A percentile compares a stretch with the other conserved stretches of the same genome.
Conservation (phyloP, 1,284 basidiomycete genomes). For the Retiboletus fuscus region DNA sequence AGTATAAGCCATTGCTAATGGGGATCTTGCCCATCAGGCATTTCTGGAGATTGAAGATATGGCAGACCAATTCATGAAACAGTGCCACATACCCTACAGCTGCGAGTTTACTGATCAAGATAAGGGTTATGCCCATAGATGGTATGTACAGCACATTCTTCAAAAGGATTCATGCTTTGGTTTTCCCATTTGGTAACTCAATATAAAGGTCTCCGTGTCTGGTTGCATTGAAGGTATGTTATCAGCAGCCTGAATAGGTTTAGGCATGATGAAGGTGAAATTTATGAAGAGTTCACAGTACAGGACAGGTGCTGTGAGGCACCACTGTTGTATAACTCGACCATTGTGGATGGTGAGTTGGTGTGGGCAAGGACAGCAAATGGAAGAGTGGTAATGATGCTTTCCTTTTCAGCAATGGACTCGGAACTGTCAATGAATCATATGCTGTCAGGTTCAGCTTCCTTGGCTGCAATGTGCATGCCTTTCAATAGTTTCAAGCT, state of each 20-base stretch:
- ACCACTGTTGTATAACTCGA: slow-evolving; percentile 12
- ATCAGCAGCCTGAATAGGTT: slow-evolving; percentile 4
- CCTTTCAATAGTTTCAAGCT: not conserved
- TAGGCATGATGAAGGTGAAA: not conserved
- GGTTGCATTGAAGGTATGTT: not conserved
- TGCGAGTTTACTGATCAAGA: slow-evolving; percentile 50
- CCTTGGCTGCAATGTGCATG: no score
- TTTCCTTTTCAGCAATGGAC: not conserved
- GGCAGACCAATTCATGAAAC: not conserved
- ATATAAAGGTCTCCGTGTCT: slow-evolving; percentile 44
- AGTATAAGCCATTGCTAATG: not conserved
- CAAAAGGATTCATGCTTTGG: slow-evolving; percentile 44
- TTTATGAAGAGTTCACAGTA: slow-evolving; percentile 5
- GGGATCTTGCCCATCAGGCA: not conserved
- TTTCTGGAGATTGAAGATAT: not conserved
- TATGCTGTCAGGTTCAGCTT: no score
- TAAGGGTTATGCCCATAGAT: slow-evolving; percentile 48
- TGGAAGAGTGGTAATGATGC: not conserved
- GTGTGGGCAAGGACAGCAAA: not conserved
- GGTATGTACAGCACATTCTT: slow-evolving; percentile 51
- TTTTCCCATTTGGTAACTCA: slow-evolving; percentile 50
- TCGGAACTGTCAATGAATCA: not conserved
- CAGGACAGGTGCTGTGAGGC: slow-evolving; percentile 9
- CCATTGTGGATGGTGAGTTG: not conserved
- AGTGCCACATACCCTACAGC: not conserved